Conservation (phyloP, 805 yeast genomes). For the Candida silvicultrix region DNA sequence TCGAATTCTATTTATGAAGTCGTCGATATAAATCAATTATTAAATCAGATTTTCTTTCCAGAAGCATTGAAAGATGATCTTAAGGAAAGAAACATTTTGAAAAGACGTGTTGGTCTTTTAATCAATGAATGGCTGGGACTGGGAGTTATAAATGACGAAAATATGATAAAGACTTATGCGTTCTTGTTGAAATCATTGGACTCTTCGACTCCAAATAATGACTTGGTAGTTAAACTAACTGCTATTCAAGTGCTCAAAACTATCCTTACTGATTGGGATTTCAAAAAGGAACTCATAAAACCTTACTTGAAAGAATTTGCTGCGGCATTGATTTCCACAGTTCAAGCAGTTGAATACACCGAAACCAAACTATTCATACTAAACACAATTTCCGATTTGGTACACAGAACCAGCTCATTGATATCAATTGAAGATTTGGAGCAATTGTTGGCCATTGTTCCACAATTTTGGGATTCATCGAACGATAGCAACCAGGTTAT, state of each 20-base stretch:
- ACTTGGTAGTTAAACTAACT: conserved; percentile 75
- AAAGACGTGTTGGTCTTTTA: conserved; percentile 71
- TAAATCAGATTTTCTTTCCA: conserved; percentile 60
- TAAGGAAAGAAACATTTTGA: conserved; percentile 55
- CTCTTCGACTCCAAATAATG: conserved; percentile 43
- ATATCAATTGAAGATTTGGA: conserved; percentile 44
- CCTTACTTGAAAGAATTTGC: conserved; percentile 57
- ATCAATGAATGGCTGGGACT: conserved; percentile 77
- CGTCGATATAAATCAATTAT: conserved; percentile 63
- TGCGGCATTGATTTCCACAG: conserved; percentile 38
- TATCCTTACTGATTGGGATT: conserved; percentile 83
- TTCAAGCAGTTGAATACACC: conserved; percentile 47
- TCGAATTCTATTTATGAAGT: conserved; percentile 56
- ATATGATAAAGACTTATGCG: conserved; percentile 52
- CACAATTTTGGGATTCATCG: conserved; percentile 68
- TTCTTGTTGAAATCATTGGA: conserved; percentile 46
- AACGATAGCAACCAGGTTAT: conserved; percentile 36
- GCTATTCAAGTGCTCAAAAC: conserved; percentile 64
- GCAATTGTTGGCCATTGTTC: conserved; percentile 52
- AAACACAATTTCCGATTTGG: conserved; percentile 56
- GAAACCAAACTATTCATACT: conserved; percentile 76
- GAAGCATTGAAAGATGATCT: conserved; percentile 36
- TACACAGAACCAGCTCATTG: conserved; percentile 61
- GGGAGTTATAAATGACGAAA: conserved; percentile 48
- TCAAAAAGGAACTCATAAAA: conserved; percentile 58